Conservation (phyloP, 495 filamentous ascomycete species). For the Penicillium diatomitis region DNA sequence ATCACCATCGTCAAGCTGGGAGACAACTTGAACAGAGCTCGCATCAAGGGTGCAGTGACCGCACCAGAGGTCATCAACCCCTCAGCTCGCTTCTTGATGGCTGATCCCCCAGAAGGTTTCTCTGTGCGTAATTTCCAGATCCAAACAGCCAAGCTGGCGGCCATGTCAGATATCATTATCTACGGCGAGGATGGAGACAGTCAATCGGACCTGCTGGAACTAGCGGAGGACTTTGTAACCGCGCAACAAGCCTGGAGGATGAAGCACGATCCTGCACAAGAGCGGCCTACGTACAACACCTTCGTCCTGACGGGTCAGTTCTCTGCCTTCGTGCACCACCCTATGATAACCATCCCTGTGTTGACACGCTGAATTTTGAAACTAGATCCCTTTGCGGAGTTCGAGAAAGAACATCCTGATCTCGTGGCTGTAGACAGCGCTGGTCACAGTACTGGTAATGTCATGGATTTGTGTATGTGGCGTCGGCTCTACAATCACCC, state of each 20-base stretch:
- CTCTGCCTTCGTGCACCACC: neutral
- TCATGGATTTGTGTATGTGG: conserved; percentile 76
- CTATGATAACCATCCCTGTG: neutral
- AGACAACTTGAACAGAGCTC: conserved; percentile 62
- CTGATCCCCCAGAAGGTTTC: conserved; percentile 77
- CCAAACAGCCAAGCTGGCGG: conserved; percentile 80
- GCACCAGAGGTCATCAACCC: conserved; percentile 65
- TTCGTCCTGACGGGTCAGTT: conserved; percentile 62
- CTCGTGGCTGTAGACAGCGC: conserved; percentile 67
- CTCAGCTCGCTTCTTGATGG: conserved; percentile 37
- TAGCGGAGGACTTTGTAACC: conserved; percentile 61
- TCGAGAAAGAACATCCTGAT: conserved; percentile 61
- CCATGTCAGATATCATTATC: conserved; percentile 82
- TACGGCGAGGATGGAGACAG: conserved; percentile 63
- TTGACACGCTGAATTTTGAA: conserved; percentile 1
- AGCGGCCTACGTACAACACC: conserved; percentile 66
- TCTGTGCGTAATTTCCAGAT: conserved; percentile 94
- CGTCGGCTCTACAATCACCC: neutral
- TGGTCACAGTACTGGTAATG: conserved; percentile 63
- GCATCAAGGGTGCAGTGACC: conserved; percentile 76
- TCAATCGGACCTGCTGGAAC: conserved; percentile 46
- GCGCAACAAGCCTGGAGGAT: conserved; percentile 70
- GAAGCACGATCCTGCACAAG: conserved; percentile 48
- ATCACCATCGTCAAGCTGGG: conserved; percentile 85
- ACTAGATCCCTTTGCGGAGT: conserved; percentile 55